A percentile compares a stretch with the other conserved stretches of the same genome.
phyloP scores from a whole-genome alignment of 176 grass and related monocot genomes.

The Otatea glauca region DNA sequence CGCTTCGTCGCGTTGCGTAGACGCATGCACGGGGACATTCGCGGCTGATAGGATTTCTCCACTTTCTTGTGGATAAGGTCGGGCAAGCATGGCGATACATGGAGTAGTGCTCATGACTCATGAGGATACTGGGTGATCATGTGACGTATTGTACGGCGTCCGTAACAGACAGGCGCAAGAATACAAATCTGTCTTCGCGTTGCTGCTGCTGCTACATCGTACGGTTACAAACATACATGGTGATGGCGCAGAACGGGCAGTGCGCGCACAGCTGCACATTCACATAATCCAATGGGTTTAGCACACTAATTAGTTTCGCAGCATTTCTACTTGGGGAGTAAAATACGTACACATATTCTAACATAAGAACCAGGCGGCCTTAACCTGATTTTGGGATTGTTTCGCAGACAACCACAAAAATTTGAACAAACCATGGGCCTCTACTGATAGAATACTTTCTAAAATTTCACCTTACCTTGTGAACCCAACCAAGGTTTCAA shows the following conservation, averaged over 20 bases:
- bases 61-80: background rate
- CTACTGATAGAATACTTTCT: background rate
- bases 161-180: background rate
- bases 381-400: background rate
- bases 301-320: background rate
- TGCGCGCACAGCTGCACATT: background rate
- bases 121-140: background rate
- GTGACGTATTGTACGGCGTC: background rate
- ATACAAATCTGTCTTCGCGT: background rate
- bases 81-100: background rate
- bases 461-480: background rate
- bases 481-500: background rate
- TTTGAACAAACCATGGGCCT: background rate
- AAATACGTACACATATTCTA: background rate
- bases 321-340: background rate
- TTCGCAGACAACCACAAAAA: background rate
- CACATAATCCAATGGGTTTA: background rate
- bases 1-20: background rate
- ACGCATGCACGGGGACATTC: too few relatives aligned
- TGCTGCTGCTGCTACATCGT: background rate
- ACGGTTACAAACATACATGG: background rate
- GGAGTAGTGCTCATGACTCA: rapidly evolving
- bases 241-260: background rate
- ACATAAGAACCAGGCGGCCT: background rate
- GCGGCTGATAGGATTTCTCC: background rate